phyloP scores from a whole-genome alignment of 2,329 filamentous ascomycete genomes.

The Pseudodiploospora longispora region DNA sequence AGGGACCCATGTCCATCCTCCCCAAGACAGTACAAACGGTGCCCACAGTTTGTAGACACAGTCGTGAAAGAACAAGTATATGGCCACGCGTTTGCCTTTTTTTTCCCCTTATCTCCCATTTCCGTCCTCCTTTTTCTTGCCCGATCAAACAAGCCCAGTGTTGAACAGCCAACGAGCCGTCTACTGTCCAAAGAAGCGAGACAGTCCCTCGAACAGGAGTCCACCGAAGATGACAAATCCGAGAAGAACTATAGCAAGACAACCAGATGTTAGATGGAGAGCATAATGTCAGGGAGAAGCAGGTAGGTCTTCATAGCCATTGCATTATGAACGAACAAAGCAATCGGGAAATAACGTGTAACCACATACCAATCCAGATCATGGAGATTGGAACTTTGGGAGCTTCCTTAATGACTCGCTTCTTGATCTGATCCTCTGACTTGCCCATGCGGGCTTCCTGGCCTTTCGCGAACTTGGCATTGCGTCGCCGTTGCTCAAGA shows the following conservation, averaged over 20 bases:
- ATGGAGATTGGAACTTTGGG: conserved; percentile 55
- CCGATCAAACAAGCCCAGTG: no score
- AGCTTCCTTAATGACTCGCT: conserved; percentile 43
- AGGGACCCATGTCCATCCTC: no score
- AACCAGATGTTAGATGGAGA: not conserved
- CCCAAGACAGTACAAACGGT: no score
- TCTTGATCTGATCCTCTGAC: conserved; percentile 56
- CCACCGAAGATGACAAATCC: conserved; percentile 55
- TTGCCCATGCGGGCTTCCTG: conserved; percentile 71
- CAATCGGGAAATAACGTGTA: not conserved
- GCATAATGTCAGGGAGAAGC: no score
- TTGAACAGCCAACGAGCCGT: not conserved
- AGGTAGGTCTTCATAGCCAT: no score
- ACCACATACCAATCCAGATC: conserved; percentile 52
- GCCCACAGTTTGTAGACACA: no score
- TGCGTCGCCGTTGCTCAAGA: conserved; percentile 72
- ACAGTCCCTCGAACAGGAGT: conserved; percentile 48
- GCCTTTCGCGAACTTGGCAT: conserved; percentile 67
- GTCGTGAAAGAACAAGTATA: no score
- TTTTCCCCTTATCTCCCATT: no score
- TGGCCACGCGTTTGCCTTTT: no score
- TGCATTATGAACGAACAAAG: no score
- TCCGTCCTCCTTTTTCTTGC: no score
- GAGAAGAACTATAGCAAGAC: conserved; percentile 37
- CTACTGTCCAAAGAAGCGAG: conserved; percentile 40